Percentiles rank a stretch among this genome's conserved stretches.
Evolutionary conservation across 2,329 filamentous ascomycete genomes (phyloP).

Genomic region (Ascochyta lentis): DNA sequence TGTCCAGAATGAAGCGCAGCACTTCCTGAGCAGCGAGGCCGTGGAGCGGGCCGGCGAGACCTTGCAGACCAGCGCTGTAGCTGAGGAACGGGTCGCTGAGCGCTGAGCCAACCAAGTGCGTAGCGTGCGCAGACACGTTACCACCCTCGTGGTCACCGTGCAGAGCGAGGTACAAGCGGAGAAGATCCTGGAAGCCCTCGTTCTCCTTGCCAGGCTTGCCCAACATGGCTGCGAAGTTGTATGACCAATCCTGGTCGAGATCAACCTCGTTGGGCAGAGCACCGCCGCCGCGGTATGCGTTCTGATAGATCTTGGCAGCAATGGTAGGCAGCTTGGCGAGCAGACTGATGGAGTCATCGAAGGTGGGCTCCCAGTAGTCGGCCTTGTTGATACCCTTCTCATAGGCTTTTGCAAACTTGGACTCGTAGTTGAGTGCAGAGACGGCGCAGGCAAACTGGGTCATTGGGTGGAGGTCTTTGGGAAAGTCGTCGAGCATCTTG

Average conservation of each 20-base stretch:
- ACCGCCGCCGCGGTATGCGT: slow-evolving; percentile 77
- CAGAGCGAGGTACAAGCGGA: slow-evolving; percentile 91
- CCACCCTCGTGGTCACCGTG: slow-evolving; percentile 98
- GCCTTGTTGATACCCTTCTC: slow-evolving; percentile 90
- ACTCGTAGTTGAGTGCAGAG: slow-evolving; percentile 93
- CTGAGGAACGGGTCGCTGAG: slow-evolving; percentile 94
- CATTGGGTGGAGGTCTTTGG: slow-evolving; percentile 93
- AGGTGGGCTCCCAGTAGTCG: slow-evolving; percentile 98
- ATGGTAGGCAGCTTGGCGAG: slow-evolving; percentile 96
- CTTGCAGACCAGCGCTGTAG: slow-evolving; percentile 94
- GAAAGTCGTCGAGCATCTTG: slow-evolving; percentile 89
- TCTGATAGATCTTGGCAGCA: slow-evolving; percentile 97
- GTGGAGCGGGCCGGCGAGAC: slow-evolving; percentile 91
- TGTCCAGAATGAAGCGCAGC: slow-evolving; percentile 93
- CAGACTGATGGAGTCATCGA: slow-evolving; percentile 91
- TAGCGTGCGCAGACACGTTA: slow-evolving; percentile 94
- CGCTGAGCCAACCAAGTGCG: slow-evolving; percentile 92
- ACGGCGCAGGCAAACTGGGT: slow-evolving; percentile 96
- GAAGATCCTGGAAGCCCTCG: slow-evolving; percentile 92
- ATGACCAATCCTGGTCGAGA: slow-evolving; percentile 90
- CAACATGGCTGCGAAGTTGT: slow-evolving; percentile 97
- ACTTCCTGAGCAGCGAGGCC: slow-evolving; percentile 96
- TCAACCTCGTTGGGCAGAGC: slow-evolving; percentile 79
- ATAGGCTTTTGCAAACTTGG: slow-evolving; percentile 91
- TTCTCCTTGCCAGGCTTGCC: slow-evolving; percentile 88